Percentiles rank a stretch among this genome's conserved stretches.
Evolutionary conservation across 73 alveolate species (phyloP).

Genomic region (Paramecium bursaria): DNA sequence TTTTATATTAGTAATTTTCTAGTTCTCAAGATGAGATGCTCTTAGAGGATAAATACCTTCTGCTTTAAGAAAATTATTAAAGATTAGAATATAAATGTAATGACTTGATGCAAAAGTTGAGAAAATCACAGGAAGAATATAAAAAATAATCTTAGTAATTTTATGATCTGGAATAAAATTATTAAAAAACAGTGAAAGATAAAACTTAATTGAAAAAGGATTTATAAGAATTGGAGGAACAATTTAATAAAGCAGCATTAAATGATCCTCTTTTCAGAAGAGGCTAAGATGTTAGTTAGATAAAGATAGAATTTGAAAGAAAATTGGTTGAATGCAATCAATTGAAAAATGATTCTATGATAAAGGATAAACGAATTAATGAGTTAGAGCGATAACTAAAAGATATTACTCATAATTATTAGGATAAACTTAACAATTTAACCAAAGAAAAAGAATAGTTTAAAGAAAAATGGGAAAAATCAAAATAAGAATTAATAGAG

Average conservation of each 20-base stretch:
- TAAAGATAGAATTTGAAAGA: conserved; percentile 52
- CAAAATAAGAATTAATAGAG: conserved; percentile 19
- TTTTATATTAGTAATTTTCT: not conserved
- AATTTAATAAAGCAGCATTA: conserved; percentile 48
- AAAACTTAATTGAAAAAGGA: conserved; percentile 29
- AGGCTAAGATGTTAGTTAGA: conserved; percentile 50
- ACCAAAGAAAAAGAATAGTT: conserved; percentile 48
- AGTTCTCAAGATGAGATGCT: conserved; percentile 4
- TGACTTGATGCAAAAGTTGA: not conserved
- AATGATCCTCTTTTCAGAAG: conserved; percentile 54
- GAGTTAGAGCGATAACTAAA: conserved; percentile 38
- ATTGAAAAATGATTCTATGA: conserved; percentile 41
- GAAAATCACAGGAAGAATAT: conserved; percentile 14
- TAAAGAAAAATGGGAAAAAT: conserved; percentile 29
- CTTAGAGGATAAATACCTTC: not conserved
- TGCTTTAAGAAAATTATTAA: conserved; percentile 1
- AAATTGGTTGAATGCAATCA: conserved; percentile 36
- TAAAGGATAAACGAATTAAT: conserved; percentile 16
- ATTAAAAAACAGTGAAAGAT: conserved; percentile 38
- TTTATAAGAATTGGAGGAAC: conserved; percentile 28
- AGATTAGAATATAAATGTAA: not conserved
- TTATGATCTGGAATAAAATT: conserved; percentile 24
- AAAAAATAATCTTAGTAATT: not conserved
- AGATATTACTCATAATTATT: conserved; percentile 28
- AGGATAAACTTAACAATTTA: conserved; percentile 33